phyloP scores from a whole-genome alignment of 202 grass and related monocot species.

The Zizania palustris region DNA sequence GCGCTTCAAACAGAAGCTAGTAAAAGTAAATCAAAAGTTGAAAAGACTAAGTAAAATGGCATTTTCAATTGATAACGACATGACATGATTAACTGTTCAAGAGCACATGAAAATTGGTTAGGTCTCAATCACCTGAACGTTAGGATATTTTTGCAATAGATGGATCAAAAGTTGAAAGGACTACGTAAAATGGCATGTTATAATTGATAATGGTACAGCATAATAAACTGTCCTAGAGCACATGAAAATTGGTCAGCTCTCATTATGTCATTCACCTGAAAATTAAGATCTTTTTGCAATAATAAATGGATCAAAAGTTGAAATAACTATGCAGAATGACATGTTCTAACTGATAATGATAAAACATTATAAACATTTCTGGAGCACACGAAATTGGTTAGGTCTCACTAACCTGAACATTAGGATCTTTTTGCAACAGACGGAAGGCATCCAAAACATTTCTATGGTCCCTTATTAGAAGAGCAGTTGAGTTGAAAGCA shows the following conservation, averaged over 20 bases:
- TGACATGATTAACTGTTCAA: no score
- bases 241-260: background rate
- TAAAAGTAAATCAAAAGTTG: background rate
- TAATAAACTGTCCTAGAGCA: slow-evolving; percentile 10
- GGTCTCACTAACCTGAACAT: slow-evolving; percentile 55
- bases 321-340: background rate
- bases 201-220: background rate
- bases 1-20: background rate
- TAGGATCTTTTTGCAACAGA: slow-evolving; percentile 60
- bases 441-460: slow-evolving; percentile 76
- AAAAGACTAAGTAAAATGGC: background rate
- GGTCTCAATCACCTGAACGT: no score
- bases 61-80: background rate
- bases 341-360: background rate
- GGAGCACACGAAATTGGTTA: slow-evolving; percentile 23
- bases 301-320: slow-evolving; percentile 47
- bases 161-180: background rate
- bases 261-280: slow-evolving; percentile 48
- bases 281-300: slow-evolving; percentile 54
- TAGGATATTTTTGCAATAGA: no score
- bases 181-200: background rate
- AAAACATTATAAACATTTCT: background rate
- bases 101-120: no score
- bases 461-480: slow-evolving; percentile 52
- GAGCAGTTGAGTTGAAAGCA: slow-evolving; percentile 57